phyloP scores from a whole-genome alignment of 169 alveolate species.

The Plasmodium coatneyi region DNA sequence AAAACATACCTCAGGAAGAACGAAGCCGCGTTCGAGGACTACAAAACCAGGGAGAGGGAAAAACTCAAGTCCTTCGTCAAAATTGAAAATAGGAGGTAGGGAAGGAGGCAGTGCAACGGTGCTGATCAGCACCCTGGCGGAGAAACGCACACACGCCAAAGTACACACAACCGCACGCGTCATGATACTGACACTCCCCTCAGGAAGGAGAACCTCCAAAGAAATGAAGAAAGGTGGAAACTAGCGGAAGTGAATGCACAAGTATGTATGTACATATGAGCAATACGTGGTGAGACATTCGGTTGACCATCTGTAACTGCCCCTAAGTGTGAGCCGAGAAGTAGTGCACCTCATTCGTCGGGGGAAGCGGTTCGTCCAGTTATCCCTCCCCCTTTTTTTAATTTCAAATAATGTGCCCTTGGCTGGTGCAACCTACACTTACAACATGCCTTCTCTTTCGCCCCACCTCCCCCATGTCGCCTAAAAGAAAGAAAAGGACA shows the following conservation, averaged over 20 bases:
- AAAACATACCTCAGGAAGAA: slow-evolving; percentile 21
- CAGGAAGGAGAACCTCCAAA: slow-evolving; percentile 50
- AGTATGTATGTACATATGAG: slow-evolving; percentile 16
- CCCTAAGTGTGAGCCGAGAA: neutral
- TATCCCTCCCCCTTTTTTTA: neutral
- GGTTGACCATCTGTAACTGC: neutral
- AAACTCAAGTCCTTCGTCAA: slow-evolving; percentile 19
- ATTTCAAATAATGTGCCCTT: neutral
- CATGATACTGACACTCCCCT: neutral
- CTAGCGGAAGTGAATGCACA: slow-evolving; percentile 18
- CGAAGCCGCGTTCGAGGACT: slow-evolving; percentile 44
- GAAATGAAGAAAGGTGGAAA: slow-evolving; percentile 56
- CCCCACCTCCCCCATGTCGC: neutral
- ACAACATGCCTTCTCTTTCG: neutral
- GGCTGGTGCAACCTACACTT: neutral
- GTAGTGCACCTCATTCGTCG: neutral
- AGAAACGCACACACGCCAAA: neutral
- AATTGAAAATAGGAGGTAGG: slow-evolving; percentile 67
- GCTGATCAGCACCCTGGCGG: neutral
- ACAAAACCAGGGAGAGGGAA: slow-evolving; percentile 13
- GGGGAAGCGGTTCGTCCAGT: neutral
- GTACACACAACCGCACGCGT: neutral
- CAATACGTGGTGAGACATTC: neutral
- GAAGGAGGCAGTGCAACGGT: neutral
- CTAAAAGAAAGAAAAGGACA: slow-evolving; percentile 46